Conservation (phyloP, 768 basidiomycete species). For the Porpolomopsis calyptriformis region DNA sequence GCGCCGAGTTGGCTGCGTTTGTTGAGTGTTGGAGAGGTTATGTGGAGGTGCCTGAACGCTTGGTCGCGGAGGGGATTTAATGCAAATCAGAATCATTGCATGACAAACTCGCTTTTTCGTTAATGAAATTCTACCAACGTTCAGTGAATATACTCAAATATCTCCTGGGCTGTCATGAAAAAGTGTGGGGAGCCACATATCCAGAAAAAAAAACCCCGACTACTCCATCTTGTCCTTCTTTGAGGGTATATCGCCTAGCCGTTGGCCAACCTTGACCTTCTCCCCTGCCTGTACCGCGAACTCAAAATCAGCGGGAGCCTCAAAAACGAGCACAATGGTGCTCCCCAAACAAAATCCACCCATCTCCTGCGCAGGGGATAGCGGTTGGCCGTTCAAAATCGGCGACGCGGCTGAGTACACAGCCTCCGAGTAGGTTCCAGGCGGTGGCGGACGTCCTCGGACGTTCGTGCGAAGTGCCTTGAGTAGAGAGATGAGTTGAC, state of each 20-base stretch:
- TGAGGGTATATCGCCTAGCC: conserved; percentile 49
- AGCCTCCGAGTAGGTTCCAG: conserved; percentile 87
- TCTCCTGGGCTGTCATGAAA: no score
- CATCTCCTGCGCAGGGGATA: conserved; percentile 87
- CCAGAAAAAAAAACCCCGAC: no score
- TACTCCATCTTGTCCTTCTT: not conserved
- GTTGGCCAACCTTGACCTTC: conserved; percentile 80
- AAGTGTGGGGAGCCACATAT: not conserved
- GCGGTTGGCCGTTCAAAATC: conserved; percentile 79
- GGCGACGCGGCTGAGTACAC: conserved; percentile 79
- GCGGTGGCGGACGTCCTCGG: conserved; percentile 56
- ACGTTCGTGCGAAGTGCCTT: conserved; percentile 86
- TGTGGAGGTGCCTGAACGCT: conserved; percentile 63
- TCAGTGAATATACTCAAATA: no score
- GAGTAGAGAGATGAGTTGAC: not conserved
- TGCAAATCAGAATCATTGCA: not conserved
- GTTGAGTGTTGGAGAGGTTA: conserved; percentile 76
- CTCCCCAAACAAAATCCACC: conserved; percentile 93
- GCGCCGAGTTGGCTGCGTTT: conserved; percentile 82
- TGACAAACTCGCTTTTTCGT: no score
- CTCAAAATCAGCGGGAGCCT: conserved; percentile 78
- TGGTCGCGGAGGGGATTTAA: conserved; percentile 47
- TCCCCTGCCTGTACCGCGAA: conserved; percentile 70
- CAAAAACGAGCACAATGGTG: conserved; percentile 94
- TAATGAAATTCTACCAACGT: no score